Conservation (phyloP, 2,329 filamentous ascomycete genomes). For the Zymoseptoria passerinii region DNA sequence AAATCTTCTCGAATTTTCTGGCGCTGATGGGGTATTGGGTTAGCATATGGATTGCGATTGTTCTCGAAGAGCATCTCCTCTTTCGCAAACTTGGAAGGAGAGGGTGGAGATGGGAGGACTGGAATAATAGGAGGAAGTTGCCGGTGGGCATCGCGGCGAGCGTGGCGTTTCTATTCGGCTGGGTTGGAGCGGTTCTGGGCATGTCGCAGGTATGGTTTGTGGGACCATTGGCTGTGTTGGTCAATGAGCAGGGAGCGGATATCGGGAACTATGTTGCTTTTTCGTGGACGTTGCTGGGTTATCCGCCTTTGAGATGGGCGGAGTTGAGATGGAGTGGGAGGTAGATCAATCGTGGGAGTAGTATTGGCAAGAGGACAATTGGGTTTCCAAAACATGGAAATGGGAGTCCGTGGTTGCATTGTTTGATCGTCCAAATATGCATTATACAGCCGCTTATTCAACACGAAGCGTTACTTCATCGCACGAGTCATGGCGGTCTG, state of each 20-base stretch:
- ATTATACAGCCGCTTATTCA: no score
- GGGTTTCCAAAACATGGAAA: no score
- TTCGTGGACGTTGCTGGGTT: conserved; percentile 50
- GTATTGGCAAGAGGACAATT: no score
- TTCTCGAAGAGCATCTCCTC: conserved; percentile 53
- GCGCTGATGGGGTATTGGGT: conserved; percentile 66
- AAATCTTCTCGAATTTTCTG: conserved; percentile 61
- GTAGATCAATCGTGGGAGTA: not conserved
- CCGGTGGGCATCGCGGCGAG: conserved; percentile 56
- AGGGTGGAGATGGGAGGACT: conserved; percentile 52
- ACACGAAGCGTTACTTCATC: no score
- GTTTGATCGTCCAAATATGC: no score
- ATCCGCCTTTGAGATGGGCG: conserved; percentile 44
- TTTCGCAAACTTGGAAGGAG: conserved; percentile 44
- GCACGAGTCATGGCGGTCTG: no score
- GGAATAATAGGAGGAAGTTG: conserved; percentile 51
- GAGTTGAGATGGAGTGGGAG: conserved; percentile 43
- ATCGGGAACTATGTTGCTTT: conserved; percentile 56
- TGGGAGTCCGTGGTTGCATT: no score
- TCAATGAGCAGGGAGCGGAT: conserved; percentile 52
- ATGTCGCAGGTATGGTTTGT: conserved; percentile 66
- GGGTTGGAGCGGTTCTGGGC: conserved; percentile 55
- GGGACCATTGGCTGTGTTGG: conserved; percentile 51
- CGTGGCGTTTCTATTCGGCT: conserved; percentile 54
- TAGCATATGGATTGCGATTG: conserved; percentile 55